These are phyloP conservation scores for Mucor indicus DNA, from an alignment of 371 early-diverging fungal genomes.

Conservation along the genomic window DNA sequence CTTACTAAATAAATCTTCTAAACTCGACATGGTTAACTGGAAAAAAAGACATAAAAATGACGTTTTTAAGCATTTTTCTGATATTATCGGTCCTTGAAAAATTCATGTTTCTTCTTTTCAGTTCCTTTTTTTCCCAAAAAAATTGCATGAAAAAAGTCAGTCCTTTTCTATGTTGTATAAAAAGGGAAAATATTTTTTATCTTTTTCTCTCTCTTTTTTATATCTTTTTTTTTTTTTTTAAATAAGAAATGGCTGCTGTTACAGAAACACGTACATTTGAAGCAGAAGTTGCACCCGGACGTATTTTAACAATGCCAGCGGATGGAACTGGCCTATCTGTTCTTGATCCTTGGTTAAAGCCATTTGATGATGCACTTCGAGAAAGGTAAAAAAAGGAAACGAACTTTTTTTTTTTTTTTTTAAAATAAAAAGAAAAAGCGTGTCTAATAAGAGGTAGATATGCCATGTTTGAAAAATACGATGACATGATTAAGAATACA, in stretches of 20 bases:
- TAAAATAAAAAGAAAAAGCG: neutral
- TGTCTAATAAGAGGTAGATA: constrained; percentile 30
- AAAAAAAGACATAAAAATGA: too few relatives aligned
- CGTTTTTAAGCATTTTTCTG: neutral
- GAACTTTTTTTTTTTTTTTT: too few relatives aligned
- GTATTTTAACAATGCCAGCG: constrained; percentile 34
- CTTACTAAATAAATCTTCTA: constrained; percentile 68
- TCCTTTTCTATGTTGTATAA: neutral
- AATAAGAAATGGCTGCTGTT: neutral
- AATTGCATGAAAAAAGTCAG: neutral
- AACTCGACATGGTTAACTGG: constrained; percentile 20
- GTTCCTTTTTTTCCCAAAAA: neutral
- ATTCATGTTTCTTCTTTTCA: too few relatives aligned
- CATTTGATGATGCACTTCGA: constrained; percentile 56
- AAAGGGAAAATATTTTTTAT: neutral
- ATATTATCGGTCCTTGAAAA: neutral
- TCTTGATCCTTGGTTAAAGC: constrained; percentile 72
- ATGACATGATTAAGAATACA: constrained; percentile 56
- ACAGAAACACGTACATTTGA: constrained; percentile 17
- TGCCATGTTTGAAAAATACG: constrained; percentile 58
- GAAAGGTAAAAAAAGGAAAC: constrained; percentile 62
- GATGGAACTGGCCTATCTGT: constrained; percentile 66
- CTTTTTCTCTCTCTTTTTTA: neutral
- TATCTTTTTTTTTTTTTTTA: neutral
- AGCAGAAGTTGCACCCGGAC: constrained; percentile 37